A percentile compares a stretch with the other conserved stretches of the same genome.
Conservation (phyloP, 2,329 filamentous ascomycete genomes). For the Dactylellina sp. region DNA sequence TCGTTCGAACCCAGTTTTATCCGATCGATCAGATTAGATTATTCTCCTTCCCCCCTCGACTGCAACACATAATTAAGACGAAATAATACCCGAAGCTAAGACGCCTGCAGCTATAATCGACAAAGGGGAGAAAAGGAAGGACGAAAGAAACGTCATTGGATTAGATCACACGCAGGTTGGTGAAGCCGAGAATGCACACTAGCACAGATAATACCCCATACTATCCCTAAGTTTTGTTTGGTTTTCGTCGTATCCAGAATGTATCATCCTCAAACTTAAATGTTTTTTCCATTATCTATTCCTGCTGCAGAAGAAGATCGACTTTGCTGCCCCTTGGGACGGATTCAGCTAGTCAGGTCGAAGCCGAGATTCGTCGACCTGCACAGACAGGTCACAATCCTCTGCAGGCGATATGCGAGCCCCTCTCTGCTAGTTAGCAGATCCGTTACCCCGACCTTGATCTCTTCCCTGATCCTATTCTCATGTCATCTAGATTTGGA, state of each 20-base stretch:
- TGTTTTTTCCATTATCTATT: not conserved
- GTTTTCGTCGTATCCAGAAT: not conserved
- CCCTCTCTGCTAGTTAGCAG: not conserved
- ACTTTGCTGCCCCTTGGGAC: too few species aligned
- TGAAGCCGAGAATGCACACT: not conserved
- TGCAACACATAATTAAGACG: constrained; percentile 21
- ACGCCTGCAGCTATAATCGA: not conserved
- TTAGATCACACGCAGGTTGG: constrained; percentile 33
- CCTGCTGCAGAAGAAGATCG: not conserved
- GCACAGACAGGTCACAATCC: too few species aligned
- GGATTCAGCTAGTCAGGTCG: too few species aligned
- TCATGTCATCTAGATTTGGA: not conserved
- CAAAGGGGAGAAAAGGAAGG: constrained; percentile 12
- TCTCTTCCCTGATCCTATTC: constrained; percentile 6
- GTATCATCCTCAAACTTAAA: not conserved
- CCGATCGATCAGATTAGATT: constrained; percentile 56
- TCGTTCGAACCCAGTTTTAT: constrained; percentile 7
- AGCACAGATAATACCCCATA: not conserved
- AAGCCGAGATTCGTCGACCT: too few species aligned
- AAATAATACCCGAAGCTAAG: constrained; percentile 7
- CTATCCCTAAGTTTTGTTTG: not conserved
- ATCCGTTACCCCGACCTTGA: constrained; percentile 14
- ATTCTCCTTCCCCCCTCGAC: not conserved
- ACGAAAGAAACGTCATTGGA: constrained; percentile 36
- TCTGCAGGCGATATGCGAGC: not conserved